These are phyloP conservation scores for Podospora pseudopauciseta DNA, from an alignment of 495 filamentous ascomycete genomes.

Conservation along the genomic window DNA sequence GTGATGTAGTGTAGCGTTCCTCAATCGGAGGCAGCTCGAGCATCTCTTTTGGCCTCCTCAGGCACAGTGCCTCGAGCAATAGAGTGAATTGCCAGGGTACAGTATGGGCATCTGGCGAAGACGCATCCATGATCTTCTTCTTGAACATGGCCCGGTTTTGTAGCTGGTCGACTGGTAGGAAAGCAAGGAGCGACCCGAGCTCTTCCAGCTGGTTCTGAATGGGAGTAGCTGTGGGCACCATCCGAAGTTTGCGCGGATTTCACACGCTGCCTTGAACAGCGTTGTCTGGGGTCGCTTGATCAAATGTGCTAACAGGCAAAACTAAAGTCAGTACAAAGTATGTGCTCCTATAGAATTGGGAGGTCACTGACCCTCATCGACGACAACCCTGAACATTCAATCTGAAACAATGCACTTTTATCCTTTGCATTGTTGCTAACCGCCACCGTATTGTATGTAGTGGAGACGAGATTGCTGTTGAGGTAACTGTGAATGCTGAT, in stretches of 20 bases:
- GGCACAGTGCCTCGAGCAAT: not conserved
- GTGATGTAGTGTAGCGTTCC: not conserved
- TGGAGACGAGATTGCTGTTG: not conserved
- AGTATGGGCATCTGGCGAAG: not conserved
- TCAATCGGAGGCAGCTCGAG: not conserved
- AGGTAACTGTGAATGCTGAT: not conserved
- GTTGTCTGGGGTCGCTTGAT: not conserved
- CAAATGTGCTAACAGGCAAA: not conserved
- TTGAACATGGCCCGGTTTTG: not conserved
- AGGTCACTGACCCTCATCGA: not conserved
- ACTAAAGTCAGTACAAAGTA: not conserved
- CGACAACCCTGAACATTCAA: not conserved
- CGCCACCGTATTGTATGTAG: not conserved
- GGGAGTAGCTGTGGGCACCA: not conserved
- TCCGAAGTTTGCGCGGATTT: not conserved
- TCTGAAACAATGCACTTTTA: not conserved
- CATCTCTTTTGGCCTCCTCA: not conserved
- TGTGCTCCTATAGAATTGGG: not conserved
- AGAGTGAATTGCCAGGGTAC: not conserved
- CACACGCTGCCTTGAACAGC: not conserved
- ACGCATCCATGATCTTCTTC: not conserved
- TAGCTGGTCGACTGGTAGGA: not conserved
- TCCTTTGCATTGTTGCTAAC: not conserved
- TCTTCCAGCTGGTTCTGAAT: not conserved
- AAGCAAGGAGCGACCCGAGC: not conserved